A percentile compares a stretch with the other conserved stretches of the same genome.
phyloP scores from a whole-genome alignment of 2,329 filamentous ascomycete genomes.

The Emmonsiellopsis sp. region DNA sequence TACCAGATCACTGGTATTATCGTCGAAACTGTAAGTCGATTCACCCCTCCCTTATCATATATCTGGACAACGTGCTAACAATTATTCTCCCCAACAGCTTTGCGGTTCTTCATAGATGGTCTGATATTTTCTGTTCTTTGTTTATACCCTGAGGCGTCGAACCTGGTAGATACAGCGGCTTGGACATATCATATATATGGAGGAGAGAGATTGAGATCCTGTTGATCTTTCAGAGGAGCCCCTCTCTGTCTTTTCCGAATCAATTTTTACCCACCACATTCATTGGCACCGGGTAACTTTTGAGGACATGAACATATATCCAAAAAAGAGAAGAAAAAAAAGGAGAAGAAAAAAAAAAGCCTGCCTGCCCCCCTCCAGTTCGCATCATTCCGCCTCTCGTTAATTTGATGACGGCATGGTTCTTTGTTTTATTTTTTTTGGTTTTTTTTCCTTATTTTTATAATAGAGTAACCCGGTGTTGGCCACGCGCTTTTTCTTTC shows the following conservation, averaged over 20 bases:
- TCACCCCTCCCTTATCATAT: not conserved
- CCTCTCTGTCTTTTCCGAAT: not conserved
- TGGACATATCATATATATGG: not conserved
- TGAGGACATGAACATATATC: too few relatives aligned
- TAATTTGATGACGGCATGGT: not conserved
- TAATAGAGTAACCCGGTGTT: not conserved
- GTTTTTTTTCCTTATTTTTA: not conserved
- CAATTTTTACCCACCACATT: not conserved
- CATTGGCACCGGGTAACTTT: not conserved
- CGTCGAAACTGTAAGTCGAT: slow-evolving; percentile 53
- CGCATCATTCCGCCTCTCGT: not conserved
- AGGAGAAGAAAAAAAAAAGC: not conserved
- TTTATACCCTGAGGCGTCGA: slow-evolving; percentile 32
- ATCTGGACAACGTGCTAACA: not conserved
- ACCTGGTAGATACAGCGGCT: not conserved
- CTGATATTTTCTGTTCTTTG: slow-evolving; percentile 21
- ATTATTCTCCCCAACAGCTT: slow-evolving; percentile 19
- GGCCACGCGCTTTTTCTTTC: not conserved
- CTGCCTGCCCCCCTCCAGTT: not conserved
- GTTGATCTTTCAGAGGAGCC: not conserved
- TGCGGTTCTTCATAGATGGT: slow-evolving; percentile 32
- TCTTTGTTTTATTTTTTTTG: not conserved
- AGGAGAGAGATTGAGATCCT: not conserved
- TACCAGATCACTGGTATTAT: slow-evolving; percentile 79
- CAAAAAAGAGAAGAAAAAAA: too few relatives aligned